Conservation (phyloP, 2,329 filamentous ascomycete genomes). For the Alternaria brassicae region DNA sequence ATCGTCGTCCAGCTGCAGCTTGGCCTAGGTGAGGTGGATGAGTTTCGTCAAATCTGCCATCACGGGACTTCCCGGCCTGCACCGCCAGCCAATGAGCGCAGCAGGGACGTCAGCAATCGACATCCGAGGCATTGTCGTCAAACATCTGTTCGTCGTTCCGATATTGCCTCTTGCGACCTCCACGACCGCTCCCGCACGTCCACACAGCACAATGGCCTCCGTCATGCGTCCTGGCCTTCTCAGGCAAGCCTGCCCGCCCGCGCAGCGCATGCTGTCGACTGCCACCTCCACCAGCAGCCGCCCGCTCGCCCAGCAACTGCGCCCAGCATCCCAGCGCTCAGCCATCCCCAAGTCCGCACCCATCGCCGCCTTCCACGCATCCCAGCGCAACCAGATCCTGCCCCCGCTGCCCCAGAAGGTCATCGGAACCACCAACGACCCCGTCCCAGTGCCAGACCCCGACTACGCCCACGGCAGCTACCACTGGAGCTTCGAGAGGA, state of each 20-base stretch:
- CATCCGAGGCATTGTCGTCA: constrained; percentile 32
- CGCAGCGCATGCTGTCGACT: constrained; percentile 56
- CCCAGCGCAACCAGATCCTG: constrained; percentile 75
- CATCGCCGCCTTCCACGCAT: constrained; percentile 86
- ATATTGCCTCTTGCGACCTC: constrained; percentile 15
- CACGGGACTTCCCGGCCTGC: constrained; percentile 28
- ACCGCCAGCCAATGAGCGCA: constrained; percentile 29
- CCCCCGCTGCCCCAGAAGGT: constrained; percentile 88
- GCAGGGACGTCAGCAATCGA: constrained; percentile 26
- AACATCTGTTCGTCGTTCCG: constrained; percentile 16
- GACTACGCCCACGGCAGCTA: constrained; percentile 88
- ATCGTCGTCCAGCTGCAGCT: constrained; percentile 35
- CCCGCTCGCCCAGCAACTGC: constrained; percentile 47
- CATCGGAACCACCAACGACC: constrained; percentile 84
- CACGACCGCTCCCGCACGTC: constrained; percentile 9
- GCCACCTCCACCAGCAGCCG: constrained; percentile 47
- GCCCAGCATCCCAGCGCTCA: constrained; percentile 52
- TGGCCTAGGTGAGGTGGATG: constrained; percentile 35
- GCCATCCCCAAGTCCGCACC: constrained; percentile 54
- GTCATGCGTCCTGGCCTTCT: constrained; percentile 59
- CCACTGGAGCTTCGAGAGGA: constrained; percentile 94
- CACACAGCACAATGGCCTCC: constrained; percentile 58
- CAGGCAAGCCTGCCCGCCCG: constrained; percentile 54
- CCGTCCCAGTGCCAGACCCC: constrained; percentile 74
- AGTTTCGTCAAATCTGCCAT: constrained; percentile 30